Conservation (phyloP, 2,329 filamentous ascomycete genomes). For the Dothistroma pini region DNA sequence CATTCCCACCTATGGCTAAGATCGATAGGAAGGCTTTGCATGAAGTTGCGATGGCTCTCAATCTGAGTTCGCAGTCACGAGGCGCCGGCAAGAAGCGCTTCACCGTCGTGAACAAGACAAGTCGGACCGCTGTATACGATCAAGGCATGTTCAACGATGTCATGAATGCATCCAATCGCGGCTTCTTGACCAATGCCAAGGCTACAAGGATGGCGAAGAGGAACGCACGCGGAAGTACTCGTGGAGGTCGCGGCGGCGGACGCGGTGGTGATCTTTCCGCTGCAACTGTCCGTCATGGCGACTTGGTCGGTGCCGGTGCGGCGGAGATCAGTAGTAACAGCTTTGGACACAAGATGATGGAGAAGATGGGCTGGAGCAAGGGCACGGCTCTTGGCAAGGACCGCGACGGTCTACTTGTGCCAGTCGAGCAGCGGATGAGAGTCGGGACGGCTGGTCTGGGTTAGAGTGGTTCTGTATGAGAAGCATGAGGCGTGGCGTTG, state of each 20-base stretch:
- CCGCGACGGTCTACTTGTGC: slow-evolving; percentile 83
- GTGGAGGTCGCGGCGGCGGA: slow-evolving; percentile 25
- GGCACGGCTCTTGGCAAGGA: slow-evolving; percentile 78
- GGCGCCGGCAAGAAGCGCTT: slow-evolving; percentile 71
- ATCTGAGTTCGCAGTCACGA: slow-evolving; percentile 77
- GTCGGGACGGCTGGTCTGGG: slow-evolving; percentile 80
- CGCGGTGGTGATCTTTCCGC: slow-evolving; percentile 37
- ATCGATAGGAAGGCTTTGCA: slow-evolving; percentile 74
- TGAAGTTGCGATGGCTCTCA: slow-evolving; percentile 69
- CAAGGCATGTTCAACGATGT: slow-evolving; percentile 51
- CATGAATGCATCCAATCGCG: slow-evolving; percentile 38
- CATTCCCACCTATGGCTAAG: slow-evolving; percentile 81
- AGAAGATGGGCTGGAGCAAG: slow-evolving; percentile 95
- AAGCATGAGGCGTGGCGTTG: neutral
- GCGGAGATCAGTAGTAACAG: slow-evolving; percentile 81
- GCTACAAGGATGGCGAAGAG: slow-evolving; percentile 37
- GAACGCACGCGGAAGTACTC: slow-evolving; percentile 30
- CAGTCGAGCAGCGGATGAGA: slow-evolving; percentile 84
- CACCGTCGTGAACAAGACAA: slow-evolving; percentile 72
- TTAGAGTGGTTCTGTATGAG: slow-evolving; percentile 26
- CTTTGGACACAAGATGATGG: slow-evolving; percentile 79
- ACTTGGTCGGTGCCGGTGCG: slow-evolving; percentile 80
- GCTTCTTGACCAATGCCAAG: slow-evolving; percentile 47
- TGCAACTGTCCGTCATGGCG: slow-evolving; percentile 71
- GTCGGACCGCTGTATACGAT: slow-evolving; percentile 58